phyloP scores from a whole-genome alignment of 23 red algal species.

The Chondrus crispus region DNA sequence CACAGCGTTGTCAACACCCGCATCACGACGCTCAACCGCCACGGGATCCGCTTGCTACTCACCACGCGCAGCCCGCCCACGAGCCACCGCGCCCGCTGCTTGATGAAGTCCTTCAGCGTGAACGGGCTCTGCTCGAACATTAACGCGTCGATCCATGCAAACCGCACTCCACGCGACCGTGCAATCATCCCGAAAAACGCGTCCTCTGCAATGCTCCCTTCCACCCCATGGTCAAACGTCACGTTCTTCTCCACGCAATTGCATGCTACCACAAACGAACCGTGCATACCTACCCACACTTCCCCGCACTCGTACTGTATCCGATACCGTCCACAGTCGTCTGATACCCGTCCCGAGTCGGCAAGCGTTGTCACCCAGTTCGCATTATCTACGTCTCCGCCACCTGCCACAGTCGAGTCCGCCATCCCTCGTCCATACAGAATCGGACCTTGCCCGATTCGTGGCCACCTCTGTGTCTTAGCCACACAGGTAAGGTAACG shows the following conservation, averaged over 20 bases:
- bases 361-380: constrained; percentile 76
- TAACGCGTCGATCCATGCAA: constrained; percentile 64
- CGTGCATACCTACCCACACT: constrained; percentile 81
- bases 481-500: constrained; percentile 26
- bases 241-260: constrained; percentile 55
- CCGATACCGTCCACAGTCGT: constrained; percentile 67
- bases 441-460: constrained; percentile 82
- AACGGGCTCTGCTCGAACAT: constrained; percentile 80
- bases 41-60: constrained; percentile 8
- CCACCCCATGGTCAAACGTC: constrained; percentile 68
- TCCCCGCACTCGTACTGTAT: constrained; percentile 63
- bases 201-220: constrained; percentile 69
- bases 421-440: constrained; percentile 37
- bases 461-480: constrained; percentile 23
- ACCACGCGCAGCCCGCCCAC: constrained; percentile 49
- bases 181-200: constrained; percentile 69
- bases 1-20: constrained; percentile 39
- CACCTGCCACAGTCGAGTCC: background rate
- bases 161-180: constrained; percentile 41
- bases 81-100: constrained; percentile 73
- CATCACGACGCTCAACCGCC: constrained; percentile 30
- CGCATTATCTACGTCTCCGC: background rate
- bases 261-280: constrained; percentile 65
- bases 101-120: constrained; percentile 61
- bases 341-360: constrained; percentile 62